Evolutionary conservation across 2,329 filamentous ascomycete genomes (phyloP).

Genomic region (Aspergillus sp.): DNA sequence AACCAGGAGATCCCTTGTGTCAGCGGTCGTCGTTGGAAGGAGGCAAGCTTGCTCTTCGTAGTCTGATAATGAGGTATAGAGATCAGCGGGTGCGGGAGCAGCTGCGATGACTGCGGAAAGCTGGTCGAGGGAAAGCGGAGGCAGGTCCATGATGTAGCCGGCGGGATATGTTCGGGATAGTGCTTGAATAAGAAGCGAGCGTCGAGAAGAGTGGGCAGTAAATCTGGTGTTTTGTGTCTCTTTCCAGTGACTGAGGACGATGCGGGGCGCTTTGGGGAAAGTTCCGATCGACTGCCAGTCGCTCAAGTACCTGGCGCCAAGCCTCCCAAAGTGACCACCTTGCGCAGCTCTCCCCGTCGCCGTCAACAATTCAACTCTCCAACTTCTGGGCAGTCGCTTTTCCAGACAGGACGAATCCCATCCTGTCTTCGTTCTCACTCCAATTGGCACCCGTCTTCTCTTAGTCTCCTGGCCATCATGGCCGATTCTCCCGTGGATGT

Average conservation of each 20-base stretch:
- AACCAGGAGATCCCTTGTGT: conserved; percentile 32
- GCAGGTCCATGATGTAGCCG: conserved; percentile 26
- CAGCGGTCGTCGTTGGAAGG: conserved; percentile 21
- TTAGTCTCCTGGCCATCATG: conserved; percentile 42
- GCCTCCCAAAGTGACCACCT: conserved; percentile 44
- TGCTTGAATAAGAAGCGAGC: not conserved
- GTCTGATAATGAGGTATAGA: conserved; percentile 34
- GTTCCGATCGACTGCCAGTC: conserved; percentile 17
- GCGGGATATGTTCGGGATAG: not conserved
- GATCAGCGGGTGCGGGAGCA: conserved; percentile 30
- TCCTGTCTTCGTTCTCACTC: conserved; percentile 26
- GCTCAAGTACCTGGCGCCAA: conserved; percentile 32
- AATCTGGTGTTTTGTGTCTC: not conserved
- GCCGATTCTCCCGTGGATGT: conserved; percentile 50
- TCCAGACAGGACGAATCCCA: conserved; percentile 17
- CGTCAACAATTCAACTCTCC: conserved; percentile 23
- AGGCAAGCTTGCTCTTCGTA: conserved; percentile 38
- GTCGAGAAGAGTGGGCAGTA: not conserved
- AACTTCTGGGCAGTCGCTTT: conserved; percentile 22
- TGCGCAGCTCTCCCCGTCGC: conserved; percentile 34
- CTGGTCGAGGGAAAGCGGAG: conserved; percentile 30
- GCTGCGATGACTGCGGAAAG: conserved; percentile 30
- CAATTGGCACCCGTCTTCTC: conserved; percentile 32
- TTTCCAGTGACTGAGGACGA: conserved; percentile 4
- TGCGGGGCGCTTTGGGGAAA: conserved; percentile 36